Percentiles rank a stretch among this genome's conserved stretches.
phyloP scores from a whole-genome alignment of 192 early-diverging fungal genomes.

The Coemansia sp. region DNA sequence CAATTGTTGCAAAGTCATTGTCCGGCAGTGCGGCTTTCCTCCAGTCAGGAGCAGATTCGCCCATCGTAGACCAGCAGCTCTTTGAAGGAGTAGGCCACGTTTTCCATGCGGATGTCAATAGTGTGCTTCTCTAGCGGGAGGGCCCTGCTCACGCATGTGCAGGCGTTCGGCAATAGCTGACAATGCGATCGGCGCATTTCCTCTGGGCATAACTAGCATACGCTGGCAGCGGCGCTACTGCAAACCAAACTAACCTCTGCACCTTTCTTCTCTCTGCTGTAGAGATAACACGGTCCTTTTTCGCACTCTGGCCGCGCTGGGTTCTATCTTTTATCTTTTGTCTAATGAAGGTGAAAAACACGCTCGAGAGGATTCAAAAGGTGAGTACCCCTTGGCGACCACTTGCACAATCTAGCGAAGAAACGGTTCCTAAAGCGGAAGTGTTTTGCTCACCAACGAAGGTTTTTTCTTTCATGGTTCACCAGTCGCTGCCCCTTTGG shows the following conservation, averaged over 20 bases:
- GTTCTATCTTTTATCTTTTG: neutral
- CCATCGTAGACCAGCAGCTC: neutral
- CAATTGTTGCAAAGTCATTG: neutral
- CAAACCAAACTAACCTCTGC: neutral
- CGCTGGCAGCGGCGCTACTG: neutral
- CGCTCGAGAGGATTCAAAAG: conserved; percentile 3
- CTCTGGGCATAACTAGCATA: neutral
- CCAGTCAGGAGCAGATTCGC: neutral
- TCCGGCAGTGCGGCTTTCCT: neutral
- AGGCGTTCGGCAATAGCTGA: conserved; percentile 1
- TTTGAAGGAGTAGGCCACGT: neutral
- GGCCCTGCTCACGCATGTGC: neutral
- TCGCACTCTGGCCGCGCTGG: neutral
- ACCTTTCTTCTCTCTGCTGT: neutral
- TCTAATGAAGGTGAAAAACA: neutral
- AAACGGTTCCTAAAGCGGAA: neutral
- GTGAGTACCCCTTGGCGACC: neutral
- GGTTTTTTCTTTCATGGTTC: no score
- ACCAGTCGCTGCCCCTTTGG: neutral
- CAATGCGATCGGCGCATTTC: neutral
- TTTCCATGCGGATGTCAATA: neutral
- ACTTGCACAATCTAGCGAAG: neutral
- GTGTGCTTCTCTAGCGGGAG: neutral
- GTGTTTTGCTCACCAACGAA: neutral
- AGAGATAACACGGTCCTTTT: neutral